Evolutionary conservation across 148 eudicot genomes (phyloP).

Genomic region (Arbutus unedo): DNA sequence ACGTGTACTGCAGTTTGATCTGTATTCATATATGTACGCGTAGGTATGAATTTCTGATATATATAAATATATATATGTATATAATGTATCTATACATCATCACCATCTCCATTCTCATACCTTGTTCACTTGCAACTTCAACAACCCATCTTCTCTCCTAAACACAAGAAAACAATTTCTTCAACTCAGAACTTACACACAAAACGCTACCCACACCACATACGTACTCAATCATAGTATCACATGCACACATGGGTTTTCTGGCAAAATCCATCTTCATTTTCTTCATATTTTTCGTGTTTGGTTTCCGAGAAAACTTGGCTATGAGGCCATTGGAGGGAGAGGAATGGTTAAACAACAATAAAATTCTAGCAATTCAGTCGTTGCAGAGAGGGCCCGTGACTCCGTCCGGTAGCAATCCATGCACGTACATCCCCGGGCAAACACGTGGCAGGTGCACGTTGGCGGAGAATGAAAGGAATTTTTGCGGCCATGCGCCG

Average conservation of each 20-base stretch:
- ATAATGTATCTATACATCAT: background rate
- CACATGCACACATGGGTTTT: background rate
- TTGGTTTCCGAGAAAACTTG: background rate
- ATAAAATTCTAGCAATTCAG: background rate
- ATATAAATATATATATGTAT: too few relatives aligned
- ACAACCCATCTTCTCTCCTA: background rate
- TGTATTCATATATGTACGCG: background rate
- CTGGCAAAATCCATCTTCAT: background rate
- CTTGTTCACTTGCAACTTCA: background rate
- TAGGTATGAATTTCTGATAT: background rate
- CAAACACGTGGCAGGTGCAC: conserved; percentile 10
- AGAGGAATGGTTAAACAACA: conserved; percentile 3
- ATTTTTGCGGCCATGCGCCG: background rate
- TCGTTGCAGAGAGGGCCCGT: conserved; percentile 15
- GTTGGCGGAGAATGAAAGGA: background rate
- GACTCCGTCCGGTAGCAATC: conserved; percentile 3
- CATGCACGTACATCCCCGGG: conserved; percentile 17
- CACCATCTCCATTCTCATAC: background rate
- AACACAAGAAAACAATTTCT: background rate
- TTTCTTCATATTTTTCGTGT: background rate
- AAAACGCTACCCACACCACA: background rate
- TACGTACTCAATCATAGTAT: background rate
- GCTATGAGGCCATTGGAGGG: conserved; percentile 3
- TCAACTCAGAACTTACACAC: background rate
- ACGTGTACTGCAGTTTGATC: background rate